Percentiles rank a stretch among this genome's conserved stretches.
Conservation (phyloP, 306 rosid genomes). For the Medicago lupulina region DNA sequence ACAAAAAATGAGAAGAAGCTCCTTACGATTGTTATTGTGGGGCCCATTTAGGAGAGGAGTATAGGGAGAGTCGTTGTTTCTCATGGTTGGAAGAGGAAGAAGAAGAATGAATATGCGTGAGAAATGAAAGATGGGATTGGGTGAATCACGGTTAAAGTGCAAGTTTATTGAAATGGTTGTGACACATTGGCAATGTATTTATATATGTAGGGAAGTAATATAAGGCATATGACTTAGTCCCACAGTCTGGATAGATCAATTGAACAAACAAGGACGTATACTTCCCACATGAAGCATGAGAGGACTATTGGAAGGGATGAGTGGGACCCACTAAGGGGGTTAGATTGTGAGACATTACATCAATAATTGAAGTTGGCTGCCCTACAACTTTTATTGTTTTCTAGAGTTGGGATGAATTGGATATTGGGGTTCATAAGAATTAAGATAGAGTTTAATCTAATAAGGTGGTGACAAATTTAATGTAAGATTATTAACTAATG, state of each 20-base stretch:
- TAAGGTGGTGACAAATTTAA: too few relatives aligned
- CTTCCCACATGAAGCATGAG: constrained; percentile 24
- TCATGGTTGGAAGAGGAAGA: neutral
- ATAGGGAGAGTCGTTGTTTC: constrained; percentile 26
- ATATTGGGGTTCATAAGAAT: too few relatives aligned
- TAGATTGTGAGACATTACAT: constrained; percentile 19
- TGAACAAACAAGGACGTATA: constrained; percentile 2
- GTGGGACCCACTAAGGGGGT: neutral
- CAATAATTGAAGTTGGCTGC: neutral
- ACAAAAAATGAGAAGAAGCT: constrained; percentile 26
- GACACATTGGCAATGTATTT: neutral
- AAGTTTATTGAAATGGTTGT: neutral
- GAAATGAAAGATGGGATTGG: neutral
- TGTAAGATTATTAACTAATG: too few relatives aligned
- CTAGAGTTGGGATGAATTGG: neutral
- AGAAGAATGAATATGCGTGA: neutral
- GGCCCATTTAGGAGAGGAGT: constrained; percentile 49
- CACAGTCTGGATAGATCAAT: constrained; percentile 11
- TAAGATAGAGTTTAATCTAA: too few relatives aligned
- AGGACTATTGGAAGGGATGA: neutral
- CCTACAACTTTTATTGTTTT: neutral
- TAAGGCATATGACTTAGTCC: neutral
- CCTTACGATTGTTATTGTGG: constrained; percentile 41
- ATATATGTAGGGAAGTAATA: neutral
- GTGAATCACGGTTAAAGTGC: neutral